phyloP scores from a whole-genome alignment of 192 early-diverging fungal species.

The Coemansia sp. region DNA sequence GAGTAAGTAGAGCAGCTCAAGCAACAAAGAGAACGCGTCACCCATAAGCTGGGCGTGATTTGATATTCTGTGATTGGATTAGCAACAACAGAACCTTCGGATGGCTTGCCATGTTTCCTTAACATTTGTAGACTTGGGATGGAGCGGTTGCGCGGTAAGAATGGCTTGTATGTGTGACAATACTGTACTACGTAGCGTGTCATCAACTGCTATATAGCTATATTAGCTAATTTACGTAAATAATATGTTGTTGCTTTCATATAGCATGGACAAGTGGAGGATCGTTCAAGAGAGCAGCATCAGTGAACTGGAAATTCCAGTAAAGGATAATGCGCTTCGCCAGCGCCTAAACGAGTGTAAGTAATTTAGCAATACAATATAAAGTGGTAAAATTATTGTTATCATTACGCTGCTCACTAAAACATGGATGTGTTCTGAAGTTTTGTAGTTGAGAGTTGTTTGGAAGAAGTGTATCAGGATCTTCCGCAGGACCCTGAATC shows the following conservation, averaged over 20 bases:
- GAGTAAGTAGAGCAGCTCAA: not conserved
- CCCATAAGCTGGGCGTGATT: constrained; percentile 17
- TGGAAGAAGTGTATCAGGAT: constrained; percentile 22
- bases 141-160: constrained; percentile 5
- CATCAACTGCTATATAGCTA: not conserved
- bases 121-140: not conserved
- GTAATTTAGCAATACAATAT: not conserved
- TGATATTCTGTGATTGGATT: constrained; percentile 9
- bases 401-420: not conserved
- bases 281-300: constrained; percentile 1
- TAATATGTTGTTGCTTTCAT: not conserved
- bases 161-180: constrained; percentile 7
- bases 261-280: constrained; percentile 5
- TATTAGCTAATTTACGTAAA: not conserved
- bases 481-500: not conserved
- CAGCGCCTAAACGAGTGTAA: not conserved
- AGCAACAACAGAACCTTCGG: not conserved
- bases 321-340: not conserved
- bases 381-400: not conserved
- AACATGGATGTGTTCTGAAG: not conserved
- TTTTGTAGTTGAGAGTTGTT: constrained; percentile 30
- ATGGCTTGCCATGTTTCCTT: not conserved
- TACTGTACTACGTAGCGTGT: not conserved
- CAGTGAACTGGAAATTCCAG: constrained; percentile 4
- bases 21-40: constrained; percentile 20